Base-by-base conservation (phyloP, 139 green algal species). In the Spirogloea muscicola region DNA sequence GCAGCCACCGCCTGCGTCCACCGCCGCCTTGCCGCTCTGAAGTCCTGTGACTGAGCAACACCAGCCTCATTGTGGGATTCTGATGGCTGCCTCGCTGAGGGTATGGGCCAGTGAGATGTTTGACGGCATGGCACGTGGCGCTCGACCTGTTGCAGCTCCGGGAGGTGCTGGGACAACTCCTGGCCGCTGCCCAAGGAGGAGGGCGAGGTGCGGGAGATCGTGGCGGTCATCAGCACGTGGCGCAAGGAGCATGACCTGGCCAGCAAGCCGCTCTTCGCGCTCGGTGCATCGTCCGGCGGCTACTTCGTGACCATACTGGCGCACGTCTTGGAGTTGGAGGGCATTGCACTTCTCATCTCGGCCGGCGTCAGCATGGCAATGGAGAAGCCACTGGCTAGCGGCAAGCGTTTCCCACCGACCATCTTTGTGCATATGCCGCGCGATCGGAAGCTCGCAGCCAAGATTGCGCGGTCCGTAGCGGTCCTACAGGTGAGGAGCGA, bases 401-500 rank as follows among this genome's bases (percentile, higher is more conserved):
- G 65, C 34, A 18, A 41, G 65, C 27, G 10, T 13, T 74, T 37
- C 65, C 65, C 65, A 18, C 65, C 65, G 18, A 64, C 65, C 18
- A 43, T 74, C 4, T 74, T 74, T 29, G 48, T 74, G 16, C 65
- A 74, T 40, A 74, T n/a, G n/a, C n/a, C n/a, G n/a, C n/a, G n/a
- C n/a, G n/a, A n/a, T n/a, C n/a, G n/a, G n/a, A n/a, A n/a, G n/a
- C n/a, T n/a, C n/a, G n/a, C n/a, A n/a, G n/a, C n/a, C n/a, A n/a
- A n/a, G n/a, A n/a, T n/a, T n/a, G n/a, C n/a, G n/a, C n/a, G n/a
- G n/a, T n/a, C n/a, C n/a, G n/a, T n/a, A n/a, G n/a, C n/a, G n/a
- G n/a, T n/a, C n/a, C n/a, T n/a, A n/a, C n/a, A n/a, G n/a, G n/a
- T n/a, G n/a, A n/a, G n/a, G n/a, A n/a, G n/a, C n/a, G n/a, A n/a